phyloP scores from a whole-genome alignment of 345 rosid genomes.

The Camelina hispida region DNA sequence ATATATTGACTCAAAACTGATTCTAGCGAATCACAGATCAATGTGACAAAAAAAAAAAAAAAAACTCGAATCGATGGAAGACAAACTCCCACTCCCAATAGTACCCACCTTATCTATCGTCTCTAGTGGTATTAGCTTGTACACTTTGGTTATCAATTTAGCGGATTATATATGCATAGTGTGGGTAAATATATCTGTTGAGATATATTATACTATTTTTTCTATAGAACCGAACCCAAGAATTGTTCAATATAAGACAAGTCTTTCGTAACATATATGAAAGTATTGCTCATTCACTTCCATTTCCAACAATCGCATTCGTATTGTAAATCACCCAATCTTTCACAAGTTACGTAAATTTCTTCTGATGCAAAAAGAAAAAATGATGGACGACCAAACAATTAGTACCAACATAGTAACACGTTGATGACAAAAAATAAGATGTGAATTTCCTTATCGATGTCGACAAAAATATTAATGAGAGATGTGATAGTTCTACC shows the following conservation, averaged over 20 bases:
- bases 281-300: constrained; percentile 11
- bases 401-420: constrained; percentile 3
- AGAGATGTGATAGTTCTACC: neutral
- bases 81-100: constrained; percentile 37
- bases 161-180: neutral
- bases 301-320: neutral
- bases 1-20: constrained; percentile 21
- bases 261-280: constrained; percentile 6
- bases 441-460: neutral
- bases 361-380: neutral
- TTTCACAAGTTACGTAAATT: neutral
- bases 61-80: constrained; percentile 18
- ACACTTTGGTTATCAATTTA: neutral
- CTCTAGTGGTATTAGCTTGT: neutral
- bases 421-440: neutral
- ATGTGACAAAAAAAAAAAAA: constrained; percentile 19
- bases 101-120: constrained; percentile 30
- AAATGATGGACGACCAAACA: constrained; percentile 22
- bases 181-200: too few species aligned
- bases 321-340: neutral
- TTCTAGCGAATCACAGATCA: constrained; percentile 10
- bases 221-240: too few species aligned
- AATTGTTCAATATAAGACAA: neutral
- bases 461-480: neutral
- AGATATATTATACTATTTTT: too few species aligned